These are phyloP conservation scores for Solanum dulcamara DNA, from an alignment of 257 asterid species.

Conservation along the genomic window DNA sequence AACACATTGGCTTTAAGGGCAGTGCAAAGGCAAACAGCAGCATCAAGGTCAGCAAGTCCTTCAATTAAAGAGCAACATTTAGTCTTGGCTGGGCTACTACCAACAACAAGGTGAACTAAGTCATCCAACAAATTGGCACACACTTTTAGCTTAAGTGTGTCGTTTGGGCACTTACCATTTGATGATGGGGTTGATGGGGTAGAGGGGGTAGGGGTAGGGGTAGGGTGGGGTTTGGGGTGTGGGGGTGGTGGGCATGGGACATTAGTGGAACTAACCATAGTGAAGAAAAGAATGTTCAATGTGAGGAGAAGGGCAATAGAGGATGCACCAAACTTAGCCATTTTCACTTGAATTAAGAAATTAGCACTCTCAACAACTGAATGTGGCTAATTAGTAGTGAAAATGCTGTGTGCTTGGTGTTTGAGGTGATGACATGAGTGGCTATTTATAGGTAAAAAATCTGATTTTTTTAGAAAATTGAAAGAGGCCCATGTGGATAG, in stretches of 20 bases:
- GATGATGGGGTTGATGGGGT: not conserved
- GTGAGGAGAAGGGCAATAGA: constrained; percentile 7
- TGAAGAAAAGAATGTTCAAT: constrained; percentile 13
- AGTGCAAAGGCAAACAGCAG: constrained; percentile 23
- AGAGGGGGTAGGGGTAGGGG: not conserved
- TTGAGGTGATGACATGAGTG: not conserved
- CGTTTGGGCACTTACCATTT: not conserved
- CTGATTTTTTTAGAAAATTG: not conserved
- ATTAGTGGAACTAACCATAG: constrained; percentile 7
- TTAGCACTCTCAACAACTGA: not conserved
- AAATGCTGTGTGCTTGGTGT: not conserved
- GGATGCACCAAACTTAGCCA: not conserved
- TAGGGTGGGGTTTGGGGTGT: not conserved
- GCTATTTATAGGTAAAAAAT: not conserved
- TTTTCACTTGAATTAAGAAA: too few relatives aligned
- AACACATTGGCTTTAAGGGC: constrained; percentile 6
- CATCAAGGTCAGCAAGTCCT: constrained; percentile 11
- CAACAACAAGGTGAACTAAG: not conserved
- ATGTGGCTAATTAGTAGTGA: not conserved
- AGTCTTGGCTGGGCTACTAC: not conserved
- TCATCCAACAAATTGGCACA: constrained; percentile 1
- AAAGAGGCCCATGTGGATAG: not conserved
- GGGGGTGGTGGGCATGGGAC: constrained; percentile 11
- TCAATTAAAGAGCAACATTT: constrained; percentile 2
- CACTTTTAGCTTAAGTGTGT: not conserved